phyloP scores from a whole-genome alignment of 169 alveolate genomes.

The Plasmodium coatneyi region DNA sequence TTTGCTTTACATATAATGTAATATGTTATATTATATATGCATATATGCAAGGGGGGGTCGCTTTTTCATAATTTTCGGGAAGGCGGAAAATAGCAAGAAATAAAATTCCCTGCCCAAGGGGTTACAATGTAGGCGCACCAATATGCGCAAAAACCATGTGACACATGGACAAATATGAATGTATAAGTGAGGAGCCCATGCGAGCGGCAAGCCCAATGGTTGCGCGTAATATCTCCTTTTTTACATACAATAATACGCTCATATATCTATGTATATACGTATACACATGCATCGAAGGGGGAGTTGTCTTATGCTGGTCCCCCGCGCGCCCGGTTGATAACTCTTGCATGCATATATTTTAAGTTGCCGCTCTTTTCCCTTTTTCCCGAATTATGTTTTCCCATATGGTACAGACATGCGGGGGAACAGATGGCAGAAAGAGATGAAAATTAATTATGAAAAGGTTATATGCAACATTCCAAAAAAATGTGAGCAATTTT shows the following conservation, averaged over 20 bases:
- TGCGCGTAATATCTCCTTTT: background rate
- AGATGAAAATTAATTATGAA: background rate
- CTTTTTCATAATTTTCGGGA: background rate
- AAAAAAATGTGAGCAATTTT: background rate
- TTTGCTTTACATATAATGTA: background rate
- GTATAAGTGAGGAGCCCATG: background rate
- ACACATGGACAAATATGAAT: background rate
- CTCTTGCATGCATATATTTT: background rate
- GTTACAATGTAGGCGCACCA: background rate
- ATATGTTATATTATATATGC: background rate
- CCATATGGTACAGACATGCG: background rate
- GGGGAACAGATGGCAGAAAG: background rate
- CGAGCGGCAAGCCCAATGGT: background rate
- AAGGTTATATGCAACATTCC: background rate
- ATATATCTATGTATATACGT: background rate
- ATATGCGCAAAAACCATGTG: background rate
- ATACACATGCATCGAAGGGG: background rate
- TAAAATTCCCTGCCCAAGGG: background rate
- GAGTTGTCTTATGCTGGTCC: background rate
- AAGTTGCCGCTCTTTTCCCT: background rate
- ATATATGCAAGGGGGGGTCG: background rate
- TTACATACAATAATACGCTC: background rate
- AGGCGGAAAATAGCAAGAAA: background rate
- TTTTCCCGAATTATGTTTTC: background rate
- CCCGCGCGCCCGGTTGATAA: background rate